A percentile compares a stretch with the other conserved stretches of the same genome.
These are phyloP conservation scores for Penicillium thymicola DNA, from an alignment of 2,329 filamentous ascomycete species.

Conservation along the genomic window DNA sequence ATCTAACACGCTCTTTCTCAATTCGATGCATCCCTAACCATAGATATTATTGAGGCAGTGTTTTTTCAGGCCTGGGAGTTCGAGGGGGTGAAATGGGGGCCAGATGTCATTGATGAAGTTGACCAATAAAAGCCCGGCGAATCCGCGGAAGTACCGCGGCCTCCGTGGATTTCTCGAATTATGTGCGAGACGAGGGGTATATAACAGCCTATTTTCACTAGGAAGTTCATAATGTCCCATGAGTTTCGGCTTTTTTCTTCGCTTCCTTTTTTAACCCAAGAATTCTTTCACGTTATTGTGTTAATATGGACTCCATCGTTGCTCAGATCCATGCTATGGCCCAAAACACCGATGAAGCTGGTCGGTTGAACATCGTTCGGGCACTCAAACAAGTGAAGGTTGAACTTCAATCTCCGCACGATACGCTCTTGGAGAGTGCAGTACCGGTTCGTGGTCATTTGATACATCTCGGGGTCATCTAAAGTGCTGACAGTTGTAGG, in stretches of 20 bases:
- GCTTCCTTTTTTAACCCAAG: too few species aligned
- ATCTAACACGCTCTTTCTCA: constrained; percentile 5
- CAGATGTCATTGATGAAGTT: background rate
- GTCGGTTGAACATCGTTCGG: constrained; percentile 16
- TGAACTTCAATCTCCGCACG: background rate
- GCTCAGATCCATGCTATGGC: constrained; percentile 19
- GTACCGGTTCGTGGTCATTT: too few species aligned
- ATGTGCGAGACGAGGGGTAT: background rate
- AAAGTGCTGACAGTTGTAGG: too few species aligned
- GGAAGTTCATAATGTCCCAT: background rate
- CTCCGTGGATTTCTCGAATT: background rate
- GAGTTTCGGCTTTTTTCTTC: too few species aligned
- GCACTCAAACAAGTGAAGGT: constrained; percentile 12
- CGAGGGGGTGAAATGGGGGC: background rate
- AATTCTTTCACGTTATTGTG: background rate
- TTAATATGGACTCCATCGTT: constrained; percentile 19
- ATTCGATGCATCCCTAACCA: constrained; percentile 10
- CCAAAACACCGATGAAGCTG: constrained; percentile 17
- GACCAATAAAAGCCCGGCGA: constrained; percentile 11
- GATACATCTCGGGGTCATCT: too few species aligned
- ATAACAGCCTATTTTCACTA: background rate
- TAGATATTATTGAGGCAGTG: background rate
- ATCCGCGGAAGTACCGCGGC: constrained; percentile 18
- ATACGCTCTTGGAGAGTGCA: too few species aligned
- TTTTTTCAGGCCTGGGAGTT: background rate